Conservation (phyloP, 352 stramenopile genomes). For the Peronospora destructor region DNA sequence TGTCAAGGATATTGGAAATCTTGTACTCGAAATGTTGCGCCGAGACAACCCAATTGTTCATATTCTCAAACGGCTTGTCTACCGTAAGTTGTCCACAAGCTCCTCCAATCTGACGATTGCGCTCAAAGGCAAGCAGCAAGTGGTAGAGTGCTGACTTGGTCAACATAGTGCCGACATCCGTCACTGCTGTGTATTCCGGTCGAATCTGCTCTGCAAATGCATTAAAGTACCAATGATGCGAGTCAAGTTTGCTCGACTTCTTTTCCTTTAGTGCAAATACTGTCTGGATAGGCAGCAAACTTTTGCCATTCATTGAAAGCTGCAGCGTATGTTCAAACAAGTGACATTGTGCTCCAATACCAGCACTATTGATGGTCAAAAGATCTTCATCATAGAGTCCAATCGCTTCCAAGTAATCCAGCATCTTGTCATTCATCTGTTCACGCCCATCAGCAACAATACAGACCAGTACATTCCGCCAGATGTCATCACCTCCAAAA, state of each 20-base stretch:
- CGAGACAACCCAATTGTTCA: conserved; percentile 85
- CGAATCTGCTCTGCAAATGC: conserved; percentile 79
- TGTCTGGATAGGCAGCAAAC: conserved; percentile 64
- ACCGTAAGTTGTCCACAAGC: conserved; percentile 77
- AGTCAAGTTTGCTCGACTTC: conserved; percentile 79
- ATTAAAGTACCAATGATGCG: conserved; percentile 83
- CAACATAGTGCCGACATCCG: conserved; percentile 82
- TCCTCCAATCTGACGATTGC: conserved; percentile 72
- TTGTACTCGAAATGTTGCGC: conserved; percentile 89
- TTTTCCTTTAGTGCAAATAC: conserved; percentile 79
- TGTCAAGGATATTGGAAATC: conserved; percentile 85
- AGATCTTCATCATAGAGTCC: conserved; percentile 82
- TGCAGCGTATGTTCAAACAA: conserved; percentile 84
- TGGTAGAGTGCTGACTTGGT: conserved; percentile 74
- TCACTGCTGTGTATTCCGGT: conserved; percentile 73
- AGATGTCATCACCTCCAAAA: conserved; percentile 64
- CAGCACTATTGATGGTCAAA: conserved; percentile 79
- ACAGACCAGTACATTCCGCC: conserved; percentile 76
- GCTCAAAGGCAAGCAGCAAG: conserved; percentile 71
- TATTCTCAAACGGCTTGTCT: conserved; percentile 72
- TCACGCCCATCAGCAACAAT: conserved; percentile 77
- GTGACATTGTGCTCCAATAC: conserved; percentile 74
- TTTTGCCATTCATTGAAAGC: conserved; percentile 60
- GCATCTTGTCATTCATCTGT: conserved; percentile 67
- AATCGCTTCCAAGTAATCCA: conserved; percentile 68